phyloP scores from a whole-genome alignment of 1,284 basidiomycete species.

The Dichomitus squalens region DNA sequence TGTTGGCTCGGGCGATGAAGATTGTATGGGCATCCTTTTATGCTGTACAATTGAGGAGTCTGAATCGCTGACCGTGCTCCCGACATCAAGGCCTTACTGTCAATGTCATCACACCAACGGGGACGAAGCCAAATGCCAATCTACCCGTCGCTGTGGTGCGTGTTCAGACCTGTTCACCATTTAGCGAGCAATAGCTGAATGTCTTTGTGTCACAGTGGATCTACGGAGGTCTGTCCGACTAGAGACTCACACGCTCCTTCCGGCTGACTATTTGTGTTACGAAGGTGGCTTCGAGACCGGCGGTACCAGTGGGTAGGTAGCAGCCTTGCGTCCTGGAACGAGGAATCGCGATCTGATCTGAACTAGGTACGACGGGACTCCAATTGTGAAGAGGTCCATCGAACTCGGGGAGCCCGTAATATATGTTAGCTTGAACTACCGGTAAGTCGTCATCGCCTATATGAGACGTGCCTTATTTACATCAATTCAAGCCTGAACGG shows the following conservation, averaged over 20 bases:
- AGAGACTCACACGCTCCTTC: too few species aligned
- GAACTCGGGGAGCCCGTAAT: slow-evolving; percentile 49
- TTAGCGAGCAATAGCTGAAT: not conserved
- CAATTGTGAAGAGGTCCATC: slow-evolving; percentile 51
- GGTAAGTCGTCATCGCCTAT: slow-evolving; percentile 27
- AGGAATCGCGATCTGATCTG: slow-evolving; percentile 15
- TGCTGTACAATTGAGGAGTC: not conserved
- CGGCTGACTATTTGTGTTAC: not conserved
- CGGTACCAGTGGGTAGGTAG: slow-evolving; percentile 9
- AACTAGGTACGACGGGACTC: slow-evolving; percentile 20
- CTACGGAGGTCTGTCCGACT: slow-evolving; percentile 42
- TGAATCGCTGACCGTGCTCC: too few species aligned
- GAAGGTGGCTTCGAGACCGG: not conserved
- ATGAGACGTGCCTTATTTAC: not conserved
- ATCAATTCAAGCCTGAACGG: slow-evolving; percentile 14
- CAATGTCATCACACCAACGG: slow-evolving; percentile 48
- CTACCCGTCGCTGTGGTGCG: slow-evolving; percentile 59
- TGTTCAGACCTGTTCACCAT: slow-evolving; percentile 2
- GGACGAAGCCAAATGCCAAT: slow-evolving; percentile 34
- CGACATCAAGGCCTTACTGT: slow-evolving; percentile 53
- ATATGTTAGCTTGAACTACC: slow-evolving; percentile 61
- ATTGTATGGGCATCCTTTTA: slow-evolving; percentile 12
- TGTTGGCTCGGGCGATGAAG: slow-evolving; percentile 13
- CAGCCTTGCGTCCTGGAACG: not conserved
- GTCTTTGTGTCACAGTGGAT: slow-evolving; percentile 43